phyloP scores from a whole-genome alignment of 495 filamentous ascomycete genomes.

The Penicillium waksmanii region DNA sequence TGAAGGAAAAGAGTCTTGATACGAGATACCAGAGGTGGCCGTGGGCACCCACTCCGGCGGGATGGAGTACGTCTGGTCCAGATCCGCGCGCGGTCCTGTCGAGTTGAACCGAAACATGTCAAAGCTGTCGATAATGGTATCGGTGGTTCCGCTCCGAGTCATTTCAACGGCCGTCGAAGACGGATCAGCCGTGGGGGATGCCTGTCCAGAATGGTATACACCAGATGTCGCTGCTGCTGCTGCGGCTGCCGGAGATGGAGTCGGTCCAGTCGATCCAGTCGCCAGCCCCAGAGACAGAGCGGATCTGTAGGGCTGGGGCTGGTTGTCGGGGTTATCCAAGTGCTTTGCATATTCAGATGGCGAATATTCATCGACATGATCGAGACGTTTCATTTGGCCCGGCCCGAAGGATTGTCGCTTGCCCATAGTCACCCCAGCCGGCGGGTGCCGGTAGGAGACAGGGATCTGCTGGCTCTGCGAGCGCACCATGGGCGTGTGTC shows the following conservation, averaged over 20 bases:
- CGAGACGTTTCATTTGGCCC: constrained; percentile 32
- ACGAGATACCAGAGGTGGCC: constrained; percentile 30
- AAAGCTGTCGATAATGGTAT: constrained; percentile 48
- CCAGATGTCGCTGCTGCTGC: neutral
- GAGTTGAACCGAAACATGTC: constrained; percentile 50
- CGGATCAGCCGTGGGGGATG: constrained; percentile 26
- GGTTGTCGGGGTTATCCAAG: constrained; percentile 34
- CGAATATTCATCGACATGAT: constrained; percentile 48
- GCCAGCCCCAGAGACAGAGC: constrained; percentile 37
- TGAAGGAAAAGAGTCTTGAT: constrained; percentile 35
- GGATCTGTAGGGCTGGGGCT: constrained; percentile 28
- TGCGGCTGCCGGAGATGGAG: neutral
- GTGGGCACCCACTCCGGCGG: constrained; percentile 41
- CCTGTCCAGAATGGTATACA: constrained; percentile 23
- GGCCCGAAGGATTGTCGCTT: constrained; percentile 43
- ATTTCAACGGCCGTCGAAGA: constrained; percentile 38
- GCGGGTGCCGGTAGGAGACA: constrained; percentile 38
- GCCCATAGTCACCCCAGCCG: constrained; percentile 27
- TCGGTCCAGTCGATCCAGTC: constrained; percentile 32
- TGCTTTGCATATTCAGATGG: constrained; percentile 48
- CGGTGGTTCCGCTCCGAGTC: constrained; percentile 50
- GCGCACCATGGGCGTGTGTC: constrained; percentile 46
- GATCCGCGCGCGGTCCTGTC: constrained; percentile 33
- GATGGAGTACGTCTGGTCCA: constrained; percentile 37
- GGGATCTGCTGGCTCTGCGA: constrained; percentile 51